Percentiles rank a stretch among this genome's conserved stretches.
These are phyloP conservation scores for Fomitiporia mediterranea DNA, from an alignment of 1,284 basidiomycete species.

Conservation along the genomic window DNA sequence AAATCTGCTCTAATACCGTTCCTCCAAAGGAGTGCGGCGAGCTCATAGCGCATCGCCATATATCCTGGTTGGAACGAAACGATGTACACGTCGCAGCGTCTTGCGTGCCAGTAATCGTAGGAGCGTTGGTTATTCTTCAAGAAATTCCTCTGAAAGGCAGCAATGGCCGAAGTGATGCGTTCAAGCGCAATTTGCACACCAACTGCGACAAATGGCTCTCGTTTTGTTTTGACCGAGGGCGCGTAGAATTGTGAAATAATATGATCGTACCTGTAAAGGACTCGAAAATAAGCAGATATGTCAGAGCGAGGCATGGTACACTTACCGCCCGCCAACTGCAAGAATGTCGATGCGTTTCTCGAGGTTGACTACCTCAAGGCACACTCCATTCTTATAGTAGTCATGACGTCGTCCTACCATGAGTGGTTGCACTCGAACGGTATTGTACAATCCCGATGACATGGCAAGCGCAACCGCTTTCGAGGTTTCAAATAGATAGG, in stretches of 20 bases:
- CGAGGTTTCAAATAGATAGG: conserved; percentile 58
- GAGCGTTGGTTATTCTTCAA: conserved; percentile 71
- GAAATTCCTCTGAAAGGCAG: conserved; percentile 66
- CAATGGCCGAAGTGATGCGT: conserved; percentile 70
- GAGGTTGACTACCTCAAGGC: conserved; percentile 69
- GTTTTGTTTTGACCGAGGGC: conserved; percentile 39
- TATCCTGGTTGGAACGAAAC: conserved; percentile 75
- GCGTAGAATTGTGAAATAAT: conserved; percentile 61
- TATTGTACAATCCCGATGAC: conserved; percentile 57
- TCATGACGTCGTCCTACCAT: conserved; percentile 60
- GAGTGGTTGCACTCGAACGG: conserved; percentile 66
- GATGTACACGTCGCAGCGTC: conserved; percentile 81
- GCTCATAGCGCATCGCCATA: conserved; percentile 72
- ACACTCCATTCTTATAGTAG: conserved; percentile 69
- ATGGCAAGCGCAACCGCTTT: conserved; percentile 58
- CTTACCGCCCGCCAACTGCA: conserved; percentile 75
- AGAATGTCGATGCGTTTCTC: conserved; percentile 70
- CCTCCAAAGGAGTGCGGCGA: conserved; percentile 75
- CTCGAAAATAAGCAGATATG: background rate
- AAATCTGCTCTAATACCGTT: conserved; percentile 81
- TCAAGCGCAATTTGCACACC: conserved; percentile 78
- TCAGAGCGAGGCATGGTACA: background rate
- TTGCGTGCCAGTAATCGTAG: conserved; percentile 83
- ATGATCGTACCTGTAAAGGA: conserved; percentile 60
- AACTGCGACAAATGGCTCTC: conserved; percentile 58